Conservation (phyloP, 306 rosid genomes). For the Cicer yamashitae region DNA sequence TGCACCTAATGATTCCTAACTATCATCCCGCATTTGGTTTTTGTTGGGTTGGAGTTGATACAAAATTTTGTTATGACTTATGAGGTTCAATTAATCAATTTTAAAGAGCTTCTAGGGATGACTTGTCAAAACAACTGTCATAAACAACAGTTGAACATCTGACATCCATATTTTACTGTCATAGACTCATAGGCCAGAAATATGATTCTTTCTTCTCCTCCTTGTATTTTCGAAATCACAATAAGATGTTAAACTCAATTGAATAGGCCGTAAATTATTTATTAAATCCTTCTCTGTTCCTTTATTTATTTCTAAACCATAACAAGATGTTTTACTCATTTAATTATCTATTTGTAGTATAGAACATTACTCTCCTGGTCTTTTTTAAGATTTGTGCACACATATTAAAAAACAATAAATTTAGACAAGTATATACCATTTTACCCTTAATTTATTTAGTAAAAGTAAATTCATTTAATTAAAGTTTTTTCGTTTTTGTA, state of each 20-base stretch:
- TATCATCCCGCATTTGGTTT: neutral
- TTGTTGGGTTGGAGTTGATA: neutral
- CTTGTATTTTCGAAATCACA: neutral
- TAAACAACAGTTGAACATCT: constrained; percentile 19
- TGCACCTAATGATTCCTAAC: neutral
- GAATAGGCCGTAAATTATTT: neutral
- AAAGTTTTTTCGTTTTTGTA: too few species aligned
- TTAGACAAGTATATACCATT: too few species aligned
- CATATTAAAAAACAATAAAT: too few species aligned
- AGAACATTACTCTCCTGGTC: too few species aligned
- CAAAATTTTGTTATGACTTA: neutral
- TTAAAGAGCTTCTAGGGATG: constrained; percentile 10
- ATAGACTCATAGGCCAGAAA: neutral
- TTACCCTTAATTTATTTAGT: too few species aligned
- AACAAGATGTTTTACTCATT: constrained; percentile 11
- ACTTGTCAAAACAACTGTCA: neutral
- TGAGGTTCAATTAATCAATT: constrained; percentile 19
- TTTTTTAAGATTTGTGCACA: too few species aligned
- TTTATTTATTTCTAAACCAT: neutral
- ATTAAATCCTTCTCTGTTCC: neutral
- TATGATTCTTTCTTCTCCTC: constrained; percentile 1
- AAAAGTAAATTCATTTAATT: too few species aligned
- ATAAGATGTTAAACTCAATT: neutral
- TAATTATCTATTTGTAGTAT: constrained; percentile 39
- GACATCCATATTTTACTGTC: constrained; percentile 1